A percentile compares a stretch with the other conserved stretches of the same genome.
These are phyloP conservation scores for Cetraspora pellucida DNA, from an alignment of 192 early-diverging fungal genomes.

Conservation along the genomic window DNA sequence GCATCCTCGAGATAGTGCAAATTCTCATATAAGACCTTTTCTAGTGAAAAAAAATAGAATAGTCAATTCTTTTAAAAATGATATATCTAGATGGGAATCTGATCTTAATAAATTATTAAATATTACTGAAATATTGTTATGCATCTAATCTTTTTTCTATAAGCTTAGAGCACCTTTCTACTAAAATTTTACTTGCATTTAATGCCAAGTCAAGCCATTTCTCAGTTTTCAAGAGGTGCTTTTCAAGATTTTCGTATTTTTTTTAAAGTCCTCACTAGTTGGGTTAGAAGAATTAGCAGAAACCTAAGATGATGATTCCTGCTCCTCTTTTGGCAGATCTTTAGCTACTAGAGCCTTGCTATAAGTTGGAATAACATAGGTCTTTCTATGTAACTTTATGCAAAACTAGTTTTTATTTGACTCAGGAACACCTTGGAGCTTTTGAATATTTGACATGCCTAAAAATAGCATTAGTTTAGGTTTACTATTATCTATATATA, in stretches of 20 bases:
- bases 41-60: no score
- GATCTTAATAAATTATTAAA: constrained; percentile 2
- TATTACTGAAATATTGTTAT: no score
- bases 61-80: neutral
- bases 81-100: no score
- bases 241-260: neutral
- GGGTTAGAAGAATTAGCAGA: neutral
- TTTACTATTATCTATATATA: neutral
- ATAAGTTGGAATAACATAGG: constrained; percentile 11
- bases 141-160: no score
- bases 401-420: constrained; percentile 5
- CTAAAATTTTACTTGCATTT: neutral
- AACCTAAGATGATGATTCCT: neutral
- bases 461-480: neutral
- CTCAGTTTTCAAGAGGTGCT: neutral
- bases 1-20: no score
- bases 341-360: neutral
- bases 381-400: neutral
- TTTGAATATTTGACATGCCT: neutral
- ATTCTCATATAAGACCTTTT: no score
- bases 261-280: neutral
- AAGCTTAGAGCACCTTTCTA: neutral
- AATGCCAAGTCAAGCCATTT: neutral
- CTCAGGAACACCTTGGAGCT: neutral
- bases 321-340: neutral